phyloP scores from a whole-genome alignment of 1,284 basidiomycete genomes.

The Erythrobasidium hasegawianum region DNA sequence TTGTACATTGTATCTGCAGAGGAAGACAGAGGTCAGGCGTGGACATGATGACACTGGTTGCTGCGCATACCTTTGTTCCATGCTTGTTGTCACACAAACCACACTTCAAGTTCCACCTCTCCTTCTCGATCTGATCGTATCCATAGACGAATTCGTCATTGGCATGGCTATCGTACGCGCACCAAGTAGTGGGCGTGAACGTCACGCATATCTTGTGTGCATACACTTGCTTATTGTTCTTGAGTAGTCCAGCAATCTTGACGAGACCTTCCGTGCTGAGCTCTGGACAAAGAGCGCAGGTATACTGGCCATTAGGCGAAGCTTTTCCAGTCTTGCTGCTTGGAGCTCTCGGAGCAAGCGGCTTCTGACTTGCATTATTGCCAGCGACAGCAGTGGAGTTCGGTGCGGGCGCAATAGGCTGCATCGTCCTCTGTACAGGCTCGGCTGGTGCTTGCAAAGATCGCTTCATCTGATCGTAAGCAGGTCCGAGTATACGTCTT shows the following conservation, averaged over 20 bases:
- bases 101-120: constrained; percentile 81
- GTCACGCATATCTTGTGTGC: constrained; percentile 40
- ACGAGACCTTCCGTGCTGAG: constrained; percentile 41
- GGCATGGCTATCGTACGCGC: constrained; percentile 37
- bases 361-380: constrained; percentile 1
- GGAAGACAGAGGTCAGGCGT: not conserved
- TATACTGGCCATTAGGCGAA: constrained; percentile 28
- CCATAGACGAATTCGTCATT: constrained; percentile 64
- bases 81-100: constrained; percentile 26
- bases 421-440: constrained; percentile 12
- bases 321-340: constrained; percentile 10
- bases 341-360: constrained; percentile 3
- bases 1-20: constrained; percentile 44
- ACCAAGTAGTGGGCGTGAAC: constrained; percentile 44
- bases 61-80: constrained; percentile 18
- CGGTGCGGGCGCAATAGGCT: constrained; percentile 3
- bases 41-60: constrained; percentile 18
- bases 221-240: constrained; percentile 46
- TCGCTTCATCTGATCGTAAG: constrained; percentile 35
- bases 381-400: not conserved
- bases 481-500: constrained; percentile 16
- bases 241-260: constrained; percentile 37
- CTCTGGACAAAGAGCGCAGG: constrained; percentile 51
- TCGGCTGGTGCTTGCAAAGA: not conserved
- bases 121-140: constrained; percentile 77